Conservation (phyloP, 768 basidiomycete species). For the Boletus insuetus region DNA sequence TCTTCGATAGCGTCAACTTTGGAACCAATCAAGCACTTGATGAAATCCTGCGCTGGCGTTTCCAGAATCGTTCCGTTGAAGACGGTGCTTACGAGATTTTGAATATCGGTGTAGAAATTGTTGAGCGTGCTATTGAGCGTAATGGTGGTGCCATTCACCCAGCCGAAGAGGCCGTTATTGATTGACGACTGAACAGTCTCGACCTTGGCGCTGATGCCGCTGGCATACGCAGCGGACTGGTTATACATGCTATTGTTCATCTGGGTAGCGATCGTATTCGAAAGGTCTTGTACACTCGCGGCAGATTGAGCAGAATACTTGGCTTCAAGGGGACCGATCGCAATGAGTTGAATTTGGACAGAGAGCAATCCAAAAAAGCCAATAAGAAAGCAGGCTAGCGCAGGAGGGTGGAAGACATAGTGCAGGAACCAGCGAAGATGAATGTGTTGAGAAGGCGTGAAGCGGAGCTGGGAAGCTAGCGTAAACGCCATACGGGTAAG, state of each 20-base stretch:
- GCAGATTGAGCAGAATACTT: constrained; percentile 65
- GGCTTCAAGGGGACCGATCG: constrained; percentile 67
- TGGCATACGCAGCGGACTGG: constrained; percentile 76
- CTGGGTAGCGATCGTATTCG: constrained; percentile 65
- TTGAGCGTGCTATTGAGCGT: constrained; percentile 85
- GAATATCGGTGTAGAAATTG: constrained; percentile 83
- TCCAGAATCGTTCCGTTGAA: constrained; percentile 87
- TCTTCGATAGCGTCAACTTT: constrained; percentile 86
- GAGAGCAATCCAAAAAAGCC: constrained; percentile 88
- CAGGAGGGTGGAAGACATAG: constrained; percentile 90
- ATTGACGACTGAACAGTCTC: constrained; percentile 68
- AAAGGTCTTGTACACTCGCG: constrained; percentile 61
- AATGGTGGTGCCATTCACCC: constrained; percentile 89
- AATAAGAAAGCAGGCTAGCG: constrained; percentile 87
- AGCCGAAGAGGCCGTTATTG: constrained; percentile 88
- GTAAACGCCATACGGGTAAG: constrained; percentile 61
- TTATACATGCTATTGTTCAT: constrained; percentile 84
- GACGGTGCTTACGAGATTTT: constrained; percentile 68
- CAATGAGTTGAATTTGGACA: constrained; percentile 83
- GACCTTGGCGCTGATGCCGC: constrained; percentile 71
- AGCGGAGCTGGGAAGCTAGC: constrained; percentile 47
- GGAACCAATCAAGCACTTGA: constrained; percentile 86
- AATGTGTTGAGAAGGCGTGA: constrained; percentile 61
- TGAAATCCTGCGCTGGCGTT: constrained; percentile 78
- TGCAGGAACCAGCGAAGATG: constrained; percentile 85